Percentiles rank a stretch among this genome's conserved stretches.
Conservation (phyloP, 2,329 filamentous ascomycete genomes). For the Pezicula neosporulosa region DNA sequence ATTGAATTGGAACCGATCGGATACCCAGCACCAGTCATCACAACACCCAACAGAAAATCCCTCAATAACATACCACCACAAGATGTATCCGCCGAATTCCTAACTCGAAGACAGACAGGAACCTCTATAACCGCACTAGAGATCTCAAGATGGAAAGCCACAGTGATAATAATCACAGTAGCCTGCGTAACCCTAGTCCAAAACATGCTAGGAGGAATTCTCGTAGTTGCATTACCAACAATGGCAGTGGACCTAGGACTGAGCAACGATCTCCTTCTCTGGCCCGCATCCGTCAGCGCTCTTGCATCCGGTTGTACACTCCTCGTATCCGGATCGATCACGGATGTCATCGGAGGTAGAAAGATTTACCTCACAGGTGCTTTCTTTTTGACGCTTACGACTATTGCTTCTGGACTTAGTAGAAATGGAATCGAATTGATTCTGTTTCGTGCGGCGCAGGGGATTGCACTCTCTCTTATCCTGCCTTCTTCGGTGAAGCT, state of each 20-base stretch:
- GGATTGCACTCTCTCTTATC: constrained; percentile 42
- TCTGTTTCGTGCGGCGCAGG: constrained; percentile 41
- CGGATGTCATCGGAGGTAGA: constrained; percentile 45
- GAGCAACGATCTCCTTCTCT: constrained; percentile 13
- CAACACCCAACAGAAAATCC: not conserved
- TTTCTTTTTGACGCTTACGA: constrained; percentile 38
- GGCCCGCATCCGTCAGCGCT: constrained; percentile 29
- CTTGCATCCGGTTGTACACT: constrained; percentile 43
- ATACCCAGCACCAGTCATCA: not conserved
- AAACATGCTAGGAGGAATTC: constrained; percentile 29
- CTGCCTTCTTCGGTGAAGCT: constrained; percentile 46
- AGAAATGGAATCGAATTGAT: constrained; percentile 39
- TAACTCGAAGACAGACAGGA: not conserved
- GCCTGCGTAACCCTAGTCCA: constrained; percentile 23
- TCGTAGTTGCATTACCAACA: constrained; percentile 36
- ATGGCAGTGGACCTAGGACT: constrained; percentile 35
- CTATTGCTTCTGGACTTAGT: constrained; percentile 39
- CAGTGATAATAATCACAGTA: constrained; percentile 12
- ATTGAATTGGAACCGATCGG: constrained; percentile 10
- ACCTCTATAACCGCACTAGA: not conserved
- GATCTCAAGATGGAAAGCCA: constrained; percentile 13
- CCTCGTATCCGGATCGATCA: constrained; percentile 43
- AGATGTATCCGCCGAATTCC: not conserved
- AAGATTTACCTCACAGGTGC: constrained; percentile 42
- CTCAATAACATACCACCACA: not conserved